Percentiles rank a stretch among this genome's conserved stretches.
Evolutionary conservation across 306 rosid genomes (phyloP).

Genomic region (Cicer judaicum): DNA sequence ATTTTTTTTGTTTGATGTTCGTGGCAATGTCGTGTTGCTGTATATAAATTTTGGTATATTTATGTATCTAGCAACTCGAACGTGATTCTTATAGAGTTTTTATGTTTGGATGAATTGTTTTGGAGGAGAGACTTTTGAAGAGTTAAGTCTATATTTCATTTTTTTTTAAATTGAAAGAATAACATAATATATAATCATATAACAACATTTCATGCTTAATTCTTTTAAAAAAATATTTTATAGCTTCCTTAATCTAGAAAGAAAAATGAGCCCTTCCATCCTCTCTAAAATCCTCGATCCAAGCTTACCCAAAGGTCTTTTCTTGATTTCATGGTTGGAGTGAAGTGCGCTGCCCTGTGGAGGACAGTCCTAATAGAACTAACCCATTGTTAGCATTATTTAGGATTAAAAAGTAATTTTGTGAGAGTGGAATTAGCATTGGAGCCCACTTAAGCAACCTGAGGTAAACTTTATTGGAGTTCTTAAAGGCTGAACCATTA

Average conservation of each 20-base stretch:
- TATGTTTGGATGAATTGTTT: not conserved
- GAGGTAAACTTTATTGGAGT: not conserved
- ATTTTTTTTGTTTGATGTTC: not conserved
- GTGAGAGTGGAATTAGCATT: not conserved
- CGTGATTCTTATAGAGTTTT: not conserved
- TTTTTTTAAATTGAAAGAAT: not conserved
- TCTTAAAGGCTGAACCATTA: not conserved
- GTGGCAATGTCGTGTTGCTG: not conserved
- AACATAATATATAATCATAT: not conserved
- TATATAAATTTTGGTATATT: not conserved
- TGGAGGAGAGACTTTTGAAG: not conserved
- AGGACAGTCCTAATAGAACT: not conserved
- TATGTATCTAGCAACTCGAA: not conserved
- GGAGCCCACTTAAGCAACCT: not conserved
- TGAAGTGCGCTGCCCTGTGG: not conserved
- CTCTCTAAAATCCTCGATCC: not conserved
- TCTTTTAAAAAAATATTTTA: too few species aligned
- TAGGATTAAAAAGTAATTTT: not conserved
- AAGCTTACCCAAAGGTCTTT: not conserved
- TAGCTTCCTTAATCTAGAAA: not conserved
- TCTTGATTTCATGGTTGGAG: too few species aligned
- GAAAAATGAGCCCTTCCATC: not conserved
- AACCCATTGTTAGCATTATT: not conserved
- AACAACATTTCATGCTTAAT: not conserved
- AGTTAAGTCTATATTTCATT: not conserved